A percentile compares a stretch with the other conserved stretches of the same genome.
phyloP scores from a whole-genome alignment of 2,329 filamentous ascomycete species.

The Epichloe glyceriae region DNA sequence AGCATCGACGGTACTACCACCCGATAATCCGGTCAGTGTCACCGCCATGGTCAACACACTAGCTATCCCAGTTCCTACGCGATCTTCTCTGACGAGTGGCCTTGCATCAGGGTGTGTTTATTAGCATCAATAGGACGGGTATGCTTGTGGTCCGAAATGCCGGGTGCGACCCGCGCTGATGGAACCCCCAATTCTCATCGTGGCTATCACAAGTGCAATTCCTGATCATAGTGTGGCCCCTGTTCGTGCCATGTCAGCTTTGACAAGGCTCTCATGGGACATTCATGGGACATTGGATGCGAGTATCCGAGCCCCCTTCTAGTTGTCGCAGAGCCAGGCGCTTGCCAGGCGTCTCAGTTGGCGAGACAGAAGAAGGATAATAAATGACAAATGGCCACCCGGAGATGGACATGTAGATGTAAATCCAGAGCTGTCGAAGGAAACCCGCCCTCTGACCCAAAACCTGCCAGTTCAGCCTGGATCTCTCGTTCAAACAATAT shows the following conservation, averaged over 20 bases:
- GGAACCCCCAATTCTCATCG: neutral
- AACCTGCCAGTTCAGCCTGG: neutral
- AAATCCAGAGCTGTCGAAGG: neutral
- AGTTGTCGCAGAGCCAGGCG: neutral
- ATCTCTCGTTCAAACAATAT: neutral
- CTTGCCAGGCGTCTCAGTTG: conserved; percentile 7
- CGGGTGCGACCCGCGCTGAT: conserved; percentile 1
- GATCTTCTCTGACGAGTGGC: conserved; percentile 5
- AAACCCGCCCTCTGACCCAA: neutral
- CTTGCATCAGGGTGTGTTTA: conserved; percentile 1
- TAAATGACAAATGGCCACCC: neutral
- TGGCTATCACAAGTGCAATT: neutral
- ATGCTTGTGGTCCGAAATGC: conserved; percentile 1
- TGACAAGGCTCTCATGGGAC: neutral
- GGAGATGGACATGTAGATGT: neutral
- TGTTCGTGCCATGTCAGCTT: conserved; percentile 1
- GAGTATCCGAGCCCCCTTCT: conserved; percentile 4
- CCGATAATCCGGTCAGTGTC: conserved; percentile 2
- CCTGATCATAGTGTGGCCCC: neutral
- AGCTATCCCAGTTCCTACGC: conserved; percentile 1
- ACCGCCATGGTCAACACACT: neutral
- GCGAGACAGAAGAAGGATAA: conserved; percentile 3
- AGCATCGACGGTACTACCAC: conserved; percentile 2
- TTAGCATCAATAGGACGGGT: neutral
- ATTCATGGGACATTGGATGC: conserved; percentile 2